Conservation (phyloP, 345 rosid genomes). For the Linum trigynum region DNA sequence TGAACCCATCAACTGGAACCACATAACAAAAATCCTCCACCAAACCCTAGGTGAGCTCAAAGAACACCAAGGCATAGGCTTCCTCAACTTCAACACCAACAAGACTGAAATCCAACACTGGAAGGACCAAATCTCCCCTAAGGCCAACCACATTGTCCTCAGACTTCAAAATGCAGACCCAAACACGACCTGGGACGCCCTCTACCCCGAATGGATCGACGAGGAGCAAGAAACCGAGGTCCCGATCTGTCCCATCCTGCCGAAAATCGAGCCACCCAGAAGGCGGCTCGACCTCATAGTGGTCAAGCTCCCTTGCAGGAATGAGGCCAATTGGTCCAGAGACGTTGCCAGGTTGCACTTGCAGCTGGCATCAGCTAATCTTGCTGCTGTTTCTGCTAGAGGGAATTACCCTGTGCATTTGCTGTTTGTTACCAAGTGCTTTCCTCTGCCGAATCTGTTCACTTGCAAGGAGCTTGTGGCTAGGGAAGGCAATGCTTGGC, state of each 20-base stretch:
- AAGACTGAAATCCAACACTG: slow-evolving; percentile 14
- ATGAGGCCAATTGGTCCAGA: slow-evolving; percentile 24
- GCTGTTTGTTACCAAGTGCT: slow-evolving; percentile 18
- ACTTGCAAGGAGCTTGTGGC: slow-evolving; percentile 23
- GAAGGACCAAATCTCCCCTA: slow-evolving; percentile 15
- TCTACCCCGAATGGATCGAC: slow-evolving; percentile 31
- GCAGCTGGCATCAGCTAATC: slow-evolving; percentile 22
- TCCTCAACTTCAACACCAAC: slow-evolving; percentile 25
- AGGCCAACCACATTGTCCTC: slow-evolving; percentile 7
- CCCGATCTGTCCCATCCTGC: slow-evolving; percentile 23
- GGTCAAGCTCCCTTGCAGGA: slow-evolving; percentile 24
- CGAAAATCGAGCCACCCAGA: slow-evolving; percentile 15
- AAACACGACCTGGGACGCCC: slow-evolving; percentile 22
- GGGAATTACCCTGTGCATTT: slow-evolving; percentile 20
- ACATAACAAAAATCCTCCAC: slow-evolving; percentile 11
- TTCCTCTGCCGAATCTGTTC: slow-evolving; percentile 24
- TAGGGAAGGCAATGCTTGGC: slow-evolving; percentile 21
- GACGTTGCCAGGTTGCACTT: slow-evolving; percentile 24
- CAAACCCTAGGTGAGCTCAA: slow-evolving; percentile 5
- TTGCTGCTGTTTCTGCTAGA: slow-evolving; percentile 24
- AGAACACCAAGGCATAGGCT: slow-evolving; percentile 17
- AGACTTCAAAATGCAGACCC: slow-evolving; percentile 16
- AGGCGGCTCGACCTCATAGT: slow-evolving; percentile 24
- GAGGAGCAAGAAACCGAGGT: slow-evolving; percentile 27
- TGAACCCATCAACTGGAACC: slow-evolving; percentile 17